Percentiles rank a stretch among this genome's conserved stretches.
phyloP scores from a whole-genome alignment of 2,329 filamentous ascomycete species.

The Phaeosphaeriaceae sp. region DNA sequence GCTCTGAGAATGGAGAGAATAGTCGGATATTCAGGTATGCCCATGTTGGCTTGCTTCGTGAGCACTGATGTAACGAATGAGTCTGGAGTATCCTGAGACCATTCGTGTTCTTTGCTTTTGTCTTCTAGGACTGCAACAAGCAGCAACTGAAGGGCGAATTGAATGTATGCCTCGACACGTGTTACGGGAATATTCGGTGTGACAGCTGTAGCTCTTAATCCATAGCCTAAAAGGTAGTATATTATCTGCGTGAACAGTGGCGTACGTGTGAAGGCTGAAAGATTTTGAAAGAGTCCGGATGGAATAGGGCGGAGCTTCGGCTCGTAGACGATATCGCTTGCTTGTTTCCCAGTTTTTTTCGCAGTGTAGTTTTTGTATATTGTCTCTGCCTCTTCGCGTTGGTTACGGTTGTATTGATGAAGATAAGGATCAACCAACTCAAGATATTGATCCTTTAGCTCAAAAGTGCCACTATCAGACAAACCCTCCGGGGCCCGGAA shows the following conservation, averaged over 20 bases:
- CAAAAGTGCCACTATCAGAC: conserved; percentile 91
- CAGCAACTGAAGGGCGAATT: conserved; percentile 86
- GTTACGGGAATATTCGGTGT: conserved; percentile 80
- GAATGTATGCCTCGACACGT: conserved; percentile 87
- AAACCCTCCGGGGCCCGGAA: conserved; percentile 91
- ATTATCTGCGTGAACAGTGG: conserved; percentile 89
- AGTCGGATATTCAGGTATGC: conserved; percentile 47
- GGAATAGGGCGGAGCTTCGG: conserved; percentile 79
- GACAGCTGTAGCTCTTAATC: conserved; percentile 69
- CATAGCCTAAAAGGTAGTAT: conserved; percentile 85
- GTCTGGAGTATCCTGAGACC: conserved; percentile 52
- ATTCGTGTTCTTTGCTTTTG: conserved; percentile 55
- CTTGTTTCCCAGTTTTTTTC: conserved; percentile 80
- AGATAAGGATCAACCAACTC: conserved; percentile 94
- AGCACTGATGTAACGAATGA: conserved; percentile 80
- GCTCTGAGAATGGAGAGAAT: conserved; percentile 61
- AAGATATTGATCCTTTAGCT: conserved; percentile 84
- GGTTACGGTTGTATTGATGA: conserved; percentile 95
- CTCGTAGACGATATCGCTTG: conserved; percentile 88
- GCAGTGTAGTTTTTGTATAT: conserved; percentile 88
- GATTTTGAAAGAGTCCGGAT: conserved; percentile 75
- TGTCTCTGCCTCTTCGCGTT: conserved; percentile 91
- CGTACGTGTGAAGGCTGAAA: conserved; percentile 82
- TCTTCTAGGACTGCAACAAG: conserved; percentile 89
- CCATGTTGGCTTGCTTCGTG: conserved; percentile 62